Base-by-base conservation (phyloP, 2,329 filamentous ascomycete species). In the Nakataea oryzae region DNA sequence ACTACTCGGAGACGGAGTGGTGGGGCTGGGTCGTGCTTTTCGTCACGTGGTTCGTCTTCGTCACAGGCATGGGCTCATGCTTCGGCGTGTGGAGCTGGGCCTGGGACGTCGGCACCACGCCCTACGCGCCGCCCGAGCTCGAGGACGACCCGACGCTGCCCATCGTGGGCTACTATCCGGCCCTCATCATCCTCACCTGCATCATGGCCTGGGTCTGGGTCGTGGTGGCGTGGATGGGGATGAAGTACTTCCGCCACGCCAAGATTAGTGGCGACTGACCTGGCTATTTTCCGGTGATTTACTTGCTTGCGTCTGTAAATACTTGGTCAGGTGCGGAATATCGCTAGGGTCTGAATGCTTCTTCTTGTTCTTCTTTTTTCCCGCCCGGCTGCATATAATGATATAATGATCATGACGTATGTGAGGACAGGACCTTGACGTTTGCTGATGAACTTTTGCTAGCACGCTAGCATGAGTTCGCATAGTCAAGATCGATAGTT, bases 171-270 rank as follows among this genome's bases (percentile, higher is more conserved):
- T 99, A 99, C 75, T 99, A 99, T 75, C 95, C 95, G 28, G 91
- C 93, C 13, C 78, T 99, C 70, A 90, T 97, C 66, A 95, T 97
- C 63, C 78, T 97, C 67, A 97, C 93, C 3, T 88, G 87, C 58
- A 90, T 99, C 30, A 97, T 99, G 90, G 92, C 93, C 24, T 99
- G 95, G 95, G 91, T 97, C 7, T 99, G 95, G 95, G 95, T 97
- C 24, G 86, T 96, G 14, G 87, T 96, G 63, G 95, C 96, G 13
- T 99, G 95, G 95, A 88, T 97, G 59, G 95, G 95, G 28, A 97
- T 99, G 93, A 99, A 99, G 74, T 97, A 97, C 74, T 99, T 99
- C 72, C 86, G 93, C 68, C 95, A 99, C 79, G 93, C 95, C 41
- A 96, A 96, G 78, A 96, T 97, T 63, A 84, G 78, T 62, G 82